Evolutionary conservation across 331 rosid species (phyloP).

Genomic region (Quercus tomentella): DNA sequence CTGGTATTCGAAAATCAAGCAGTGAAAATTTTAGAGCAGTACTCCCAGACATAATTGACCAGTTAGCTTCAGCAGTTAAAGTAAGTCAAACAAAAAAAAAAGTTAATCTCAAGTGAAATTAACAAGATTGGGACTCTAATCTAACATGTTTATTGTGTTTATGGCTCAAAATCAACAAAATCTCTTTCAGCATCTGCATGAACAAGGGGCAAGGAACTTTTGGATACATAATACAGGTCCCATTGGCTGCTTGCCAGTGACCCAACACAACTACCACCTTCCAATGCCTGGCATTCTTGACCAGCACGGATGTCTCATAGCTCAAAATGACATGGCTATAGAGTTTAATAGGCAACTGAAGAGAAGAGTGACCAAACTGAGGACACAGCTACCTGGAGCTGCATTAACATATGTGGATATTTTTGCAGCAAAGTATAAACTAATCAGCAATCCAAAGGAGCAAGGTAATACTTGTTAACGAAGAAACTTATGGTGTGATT

Average conservation of each 20-base stretch:
- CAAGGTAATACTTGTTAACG: constrained; percentile 27
- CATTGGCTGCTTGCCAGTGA: constrained; percentile 64
- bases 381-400: constrained; percentile 43
- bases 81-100: constrained; percentile 27
- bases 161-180: background rate
- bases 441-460: constrained; percentile 43
- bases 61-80: constrained; percentile 41
- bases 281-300: constrained; percentile 41
- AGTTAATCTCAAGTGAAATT: background rate
- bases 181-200: constrained; percentile 39
- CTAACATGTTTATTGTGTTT: background rate
- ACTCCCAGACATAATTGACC: constrained; percentile 43
- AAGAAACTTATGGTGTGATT: too few species aligned
- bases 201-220: constrained; percentile 58
- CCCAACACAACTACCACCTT: constrained; percentile 21
- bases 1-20: constrained; percentile 36
- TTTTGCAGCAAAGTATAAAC: constrained; percentile 56
- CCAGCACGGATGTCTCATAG: constrained; percentile 50
- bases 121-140: background rate
- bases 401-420: constrained; percentile 57
- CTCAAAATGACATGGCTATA: constrained; percentile 56
- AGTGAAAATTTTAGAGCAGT: constrained; percentile 23
- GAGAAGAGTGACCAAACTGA: constrained; percentile 32
- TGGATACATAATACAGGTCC: constrained; percentile 95
- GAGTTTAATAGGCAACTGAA: constrained; percentile 58